Base-by-base conservation (phyloP, 345 rosid species). In the Cardamine occulta region DNA sequence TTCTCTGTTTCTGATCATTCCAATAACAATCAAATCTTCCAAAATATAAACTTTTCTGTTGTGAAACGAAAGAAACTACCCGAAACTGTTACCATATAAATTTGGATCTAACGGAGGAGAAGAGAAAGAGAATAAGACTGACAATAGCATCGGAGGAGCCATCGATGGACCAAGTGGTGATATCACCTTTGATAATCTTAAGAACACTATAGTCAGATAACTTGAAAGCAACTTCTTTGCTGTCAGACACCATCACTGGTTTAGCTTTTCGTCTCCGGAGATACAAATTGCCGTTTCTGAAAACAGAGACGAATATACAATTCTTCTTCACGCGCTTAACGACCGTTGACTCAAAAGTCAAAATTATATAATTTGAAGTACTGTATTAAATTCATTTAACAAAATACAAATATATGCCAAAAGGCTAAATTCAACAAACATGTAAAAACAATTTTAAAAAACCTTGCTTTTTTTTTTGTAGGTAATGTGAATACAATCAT, bases 61-160 rank as follows among this genome's bases (percentile, higher is more conserved):
- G 7, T 14, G 7, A 42, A 42, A 42, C 6, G 2, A 5, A 51
- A 59, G 15, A 24, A 21, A 21, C 48, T 21, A 61, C 0, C 8
- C 44, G 4, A 8, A 60, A 34, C 8, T 34, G 12, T 35, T 9
- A 37, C 42, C 42, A 0, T 37, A 11, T 37, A 11, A 12, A 23
- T 62, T 45, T 45, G 24, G 24, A 49, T 11, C 28, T 32, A 51
- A 18, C 11, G 8, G 49, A 59, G 15, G 17, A 14, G 6, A 8
- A 66, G 9, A 69, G 18, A 23, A 63, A 55, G 74, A 66, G 61
- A 74, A 10, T 1, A 45, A 47, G 63, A 75, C 80, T 69, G 29
- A 91, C 97, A 72, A 93, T 89, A 60, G 96, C 94, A 73, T 93
- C 97, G 76, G 91, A 85, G 24, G 91, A 83, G 74, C 89, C 90